These are phyloP conservation scores for Chaetomium cochliodes DNA, from an alignment of 495 filamentous ascomycete genomes.

Conservation along the genomic window DNA sequence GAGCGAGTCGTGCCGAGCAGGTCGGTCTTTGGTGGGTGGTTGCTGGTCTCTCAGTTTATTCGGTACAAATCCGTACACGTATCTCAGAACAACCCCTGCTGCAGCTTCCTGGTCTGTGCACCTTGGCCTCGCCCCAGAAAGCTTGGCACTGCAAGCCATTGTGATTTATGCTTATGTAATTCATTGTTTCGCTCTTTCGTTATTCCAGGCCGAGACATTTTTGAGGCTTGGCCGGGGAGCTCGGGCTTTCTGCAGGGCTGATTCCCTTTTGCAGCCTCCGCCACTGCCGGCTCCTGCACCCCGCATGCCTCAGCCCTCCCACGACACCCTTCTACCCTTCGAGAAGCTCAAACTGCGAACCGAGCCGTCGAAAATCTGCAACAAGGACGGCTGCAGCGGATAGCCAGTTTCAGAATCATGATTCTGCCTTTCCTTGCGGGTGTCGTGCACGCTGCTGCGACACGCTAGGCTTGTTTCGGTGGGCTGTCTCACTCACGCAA, in stretches of 20 bases:
- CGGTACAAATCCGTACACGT: constrained; percentile 29
- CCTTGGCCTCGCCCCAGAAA: background rate
- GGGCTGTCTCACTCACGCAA: constrained; percentile 10
- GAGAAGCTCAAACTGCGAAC: background rate
- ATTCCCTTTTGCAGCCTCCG: background rate
- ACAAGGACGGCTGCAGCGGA: background rate
- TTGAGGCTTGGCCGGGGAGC: constrained; percentile 18
- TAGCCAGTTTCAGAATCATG: constrained; percentile 1
- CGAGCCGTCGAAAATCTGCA: background rate
- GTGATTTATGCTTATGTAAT: background rate
- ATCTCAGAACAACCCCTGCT: constrained; percentile 26
- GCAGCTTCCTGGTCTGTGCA: constrained; percentile 16
- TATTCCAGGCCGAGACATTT: constrained; percentile 11
- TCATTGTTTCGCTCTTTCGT: too few species aligned
- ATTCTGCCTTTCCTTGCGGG: background rate
- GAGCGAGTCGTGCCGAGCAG: constrained; percentile 8
- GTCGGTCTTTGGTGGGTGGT: constrained; percentile 7
- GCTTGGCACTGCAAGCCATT: constrained; percentile 7
- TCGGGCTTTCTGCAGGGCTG: constrained; percentile 6
- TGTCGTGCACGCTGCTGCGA: constrained; percentile 1
- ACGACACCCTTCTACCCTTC: background rate
- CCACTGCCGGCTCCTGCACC: constrained; percentile 5
- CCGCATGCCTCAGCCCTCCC: background rate
- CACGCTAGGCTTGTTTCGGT: constrained; percentile 6
- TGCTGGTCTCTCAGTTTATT: constrained; percentile 14